Evolutionary conservation across 768 basidiomycete species (phyloP).

Genomic region (Tulasnella sp.): DNA sequence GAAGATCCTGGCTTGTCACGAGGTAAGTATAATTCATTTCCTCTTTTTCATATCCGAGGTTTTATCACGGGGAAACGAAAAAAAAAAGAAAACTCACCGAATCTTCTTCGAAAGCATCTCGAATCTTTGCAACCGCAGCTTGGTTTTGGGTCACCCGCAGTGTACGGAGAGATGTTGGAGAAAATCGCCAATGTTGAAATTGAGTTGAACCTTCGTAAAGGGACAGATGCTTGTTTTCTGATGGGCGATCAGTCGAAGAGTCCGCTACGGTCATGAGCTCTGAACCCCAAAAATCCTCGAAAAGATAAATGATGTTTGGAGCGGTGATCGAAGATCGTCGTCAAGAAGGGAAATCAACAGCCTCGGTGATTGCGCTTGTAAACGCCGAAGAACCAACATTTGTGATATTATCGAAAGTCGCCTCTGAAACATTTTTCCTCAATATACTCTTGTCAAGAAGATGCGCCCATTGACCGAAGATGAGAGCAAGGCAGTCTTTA

Average conservation of each 20-base stretch:
- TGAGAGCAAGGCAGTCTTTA: constrained; percentile 91
- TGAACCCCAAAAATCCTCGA: too few species aligned
- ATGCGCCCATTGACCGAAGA: constrained; percentile 97
- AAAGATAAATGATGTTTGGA: too few species aligned
- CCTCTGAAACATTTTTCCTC: too few species aligned
- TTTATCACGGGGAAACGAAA: not conserved
- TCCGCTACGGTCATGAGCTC: too few species aligned
- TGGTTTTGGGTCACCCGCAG: constrained; percentile 57
- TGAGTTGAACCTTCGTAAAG: constrained; percentile 72
- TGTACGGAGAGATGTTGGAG: constrained; percentile 44
- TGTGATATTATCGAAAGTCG: too few species aligned
- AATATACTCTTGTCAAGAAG: constrained; percentile 20
- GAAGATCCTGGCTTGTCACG: constrained; percentile 59
- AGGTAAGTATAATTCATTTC: constrained; percentile 20
- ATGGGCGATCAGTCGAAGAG: too few species aligned
- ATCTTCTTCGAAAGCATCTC: constrained; percentile 61
- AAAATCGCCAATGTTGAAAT: constrained; percentile 81
- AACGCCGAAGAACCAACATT: too few species aligned
- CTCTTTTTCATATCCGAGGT: constrained; percentile 18
- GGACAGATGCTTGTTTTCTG: too few species aligned
- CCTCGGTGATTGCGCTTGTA: too few species aligned
- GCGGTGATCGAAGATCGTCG: too few species aligned
- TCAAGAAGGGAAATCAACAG: too few species aligned
- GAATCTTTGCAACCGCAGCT: constrained; percentile 64
- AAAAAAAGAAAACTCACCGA: constrained; percentile 36